A percentile compares a stretch with the other conserved stretches of the same genome.
Conservation (phyloP, 306 rosid genomes). For the Phaseolus lunatus region DNA sequence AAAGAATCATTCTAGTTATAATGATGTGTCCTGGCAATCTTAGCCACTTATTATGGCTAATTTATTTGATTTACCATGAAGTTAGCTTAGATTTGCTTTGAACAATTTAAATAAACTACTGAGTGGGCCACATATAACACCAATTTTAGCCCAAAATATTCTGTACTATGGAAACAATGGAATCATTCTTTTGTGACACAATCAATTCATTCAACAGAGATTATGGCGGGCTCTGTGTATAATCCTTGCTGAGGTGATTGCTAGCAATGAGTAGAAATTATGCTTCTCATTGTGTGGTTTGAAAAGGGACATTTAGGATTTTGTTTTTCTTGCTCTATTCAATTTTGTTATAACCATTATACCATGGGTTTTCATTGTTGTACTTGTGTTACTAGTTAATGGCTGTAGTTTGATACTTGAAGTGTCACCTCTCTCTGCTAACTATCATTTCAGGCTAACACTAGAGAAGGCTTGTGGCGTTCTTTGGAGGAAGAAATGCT, state of each 20-base stretch:
- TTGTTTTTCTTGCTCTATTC: background rate
- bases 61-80: background rate
- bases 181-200: constrained; percentile 7
- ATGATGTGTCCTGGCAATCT: no score
- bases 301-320: background rate
- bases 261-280: constrained; percentile 5
- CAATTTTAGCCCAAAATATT: background rate
- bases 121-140: constrained; percentile 14
- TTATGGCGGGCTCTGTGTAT: background rate
- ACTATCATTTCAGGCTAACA: constrained; percentile 69
- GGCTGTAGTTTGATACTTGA: constrained; percentile 44
- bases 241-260: background rate
- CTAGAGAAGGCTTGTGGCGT: constrained; percentile 77
- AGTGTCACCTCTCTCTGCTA: constrained; percentile 37
- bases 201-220: constrained; percentile 7
- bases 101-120: constrained; percentile 7
- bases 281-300: constrained; percentile 29
- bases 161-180: constrained; percentile 1
- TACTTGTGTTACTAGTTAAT: constrained; percentile 30
- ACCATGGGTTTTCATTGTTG: background rate
- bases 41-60: background rate
- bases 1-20: background rate
- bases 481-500: constrained; percentile 95
- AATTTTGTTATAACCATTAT: background rate
- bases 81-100: background rate